Evolutionary conservation across 1,139 yeast genomes (phyloP), one percentile per base, ranked within the genome.

Genomic region (Magnusiomyces tetraspermus): DNA sequence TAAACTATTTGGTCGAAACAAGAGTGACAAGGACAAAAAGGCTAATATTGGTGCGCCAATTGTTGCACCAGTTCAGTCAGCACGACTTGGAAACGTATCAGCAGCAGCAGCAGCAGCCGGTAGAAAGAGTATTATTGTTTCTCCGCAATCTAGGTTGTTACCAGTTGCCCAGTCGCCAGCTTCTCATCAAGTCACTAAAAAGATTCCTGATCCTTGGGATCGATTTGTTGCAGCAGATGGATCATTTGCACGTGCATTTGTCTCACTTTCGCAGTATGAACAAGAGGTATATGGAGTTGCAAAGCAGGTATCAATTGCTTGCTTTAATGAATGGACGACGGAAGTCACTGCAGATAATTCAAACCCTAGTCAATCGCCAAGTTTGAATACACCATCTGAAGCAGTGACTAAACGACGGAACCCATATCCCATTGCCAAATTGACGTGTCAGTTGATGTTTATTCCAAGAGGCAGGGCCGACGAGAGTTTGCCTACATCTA

Each of bases 291-390:
- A 76, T 21, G 85, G 86, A 28, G 69, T 71, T 51, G 74, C 80
- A 0, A 71, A 73, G 46, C 73, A 73, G 50, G 77, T 80, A 61
- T 76, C 76, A 51, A 67, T 87, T 54, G 78, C 81, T 17, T 77
- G 92, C 62, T 78, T 78, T 66, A 88, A 88, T 63, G 95, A 86
- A 67, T 89, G 96, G 96, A 85, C 82, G 51, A n/a, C 23, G 15
- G 23, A 15, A 2, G 10, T 33, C 4, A 11, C 21, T 6, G 33
- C 10, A 4, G 13, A 23, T n/a, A 4, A n/a, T 13, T 15, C 49
- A 22, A 24, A 8, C 2, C 21, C 48, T 17, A 28, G 40, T 6
- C 11, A 28, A 11, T 21, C 48, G 2, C 26, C 13, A 8, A 11
- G 4, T 22, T 4, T 17, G 22, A 30, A 17, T 40, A 5, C 8